Base-by-base conservation (phyloP, 139 green algal genomes). In the Chlamydomonas sp. region DNA sequence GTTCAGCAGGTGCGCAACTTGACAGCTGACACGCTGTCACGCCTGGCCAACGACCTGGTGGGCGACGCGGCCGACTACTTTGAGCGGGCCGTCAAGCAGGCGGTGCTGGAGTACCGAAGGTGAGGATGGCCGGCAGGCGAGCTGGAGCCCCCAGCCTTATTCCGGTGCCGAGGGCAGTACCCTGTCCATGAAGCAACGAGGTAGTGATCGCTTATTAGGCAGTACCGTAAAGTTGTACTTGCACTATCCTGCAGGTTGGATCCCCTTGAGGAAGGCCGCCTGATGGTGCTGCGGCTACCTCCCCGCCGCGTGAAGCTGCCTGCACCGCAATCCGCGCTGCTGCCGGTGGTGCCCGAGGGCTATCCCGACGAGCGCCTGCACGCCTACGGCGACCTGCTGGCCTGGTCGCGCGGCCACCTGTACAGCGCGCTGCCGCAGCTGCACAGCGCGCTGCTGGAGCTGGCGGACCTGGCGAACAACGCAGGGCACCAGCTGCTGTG, bases 401-500 rank as follows among this genome's bases (percentile, higher is more conserved):
- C 72, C 5, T 92, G 89, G 86, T 78, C 83, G n/a, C 62, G 82
- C 57, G 77, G 73, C 18, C 84, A 89, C 62, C 49, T 93, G 59
- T 84, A 91, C 59, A 68, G 73, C 12, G 87, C 77, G 17, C 88
- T 93, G 75, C 72, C 83, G 2, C 57, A 79, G 64, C 85, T 91
- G 74, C 90, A 93, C 69, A 12, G 1, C 1, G 88, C 88, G 20
- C 66, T 90, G 63, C 18, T 87, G 68, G 3, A 68, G 31, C 73
- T 95, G 64, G 88, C 90, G 88, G 71, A 67, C 10, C 66, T 87
- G 12, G 90, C 79, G 14, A 8, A 80, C 0, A 31, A 83, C 18
- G 81, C 88, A 31, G 76, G 74, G 9, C 84, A 80, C 8, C 88
- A 92, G 64, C 81, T 91, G 63, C 92, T 95, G 84, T 90, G 89